Evolutionary conservation across 805 yeast genomes (phyloP).

Genomic region (Starmerella bombi): DNA sequence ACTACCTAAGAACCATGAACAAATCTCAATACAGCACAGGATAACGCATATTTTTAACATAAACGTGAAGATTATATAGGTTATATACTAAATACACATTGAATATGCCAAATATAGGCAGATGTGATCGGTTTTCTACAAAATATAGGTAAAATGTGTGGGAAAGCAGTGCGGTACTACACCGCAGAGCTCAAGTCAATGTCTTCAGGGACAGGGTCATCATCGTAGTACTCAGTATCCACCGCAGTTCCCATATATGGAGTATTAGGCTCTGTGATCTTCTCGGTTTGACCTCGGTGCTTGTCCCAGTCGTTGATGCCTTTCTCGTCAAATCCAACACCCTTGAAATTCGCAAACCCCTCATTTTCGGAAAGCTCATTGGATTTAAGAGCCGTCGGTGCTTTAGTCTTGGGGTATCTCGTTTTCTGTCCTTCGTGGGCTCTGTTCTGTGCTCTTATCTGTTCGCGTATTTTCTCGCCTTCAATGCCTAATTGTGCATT

Average conservation of each 20-base stretch:
- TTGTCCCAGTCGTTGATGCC: constrained; percentile 19
- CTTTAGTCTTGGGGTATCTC: constrained; percentile 22
- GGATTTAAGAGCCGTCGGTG: constrained; percentile 18
- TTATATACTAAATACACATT: background rate
- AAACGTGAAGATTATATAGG: no score
- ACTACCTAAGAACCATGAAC: no score
- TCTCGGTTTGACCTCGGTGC: constrained; percentile 22
- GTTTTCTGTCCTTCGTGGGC: constrained; percentile 4
- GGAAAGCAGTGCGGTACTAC: no score
- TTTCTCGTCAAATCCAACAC: constrained; percentile 19
- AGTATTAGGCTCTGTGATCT: constrained; percentile 23
- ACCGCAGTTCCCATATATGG: constrained; percentile 23
- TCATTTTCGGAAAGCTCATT: constrained; percentile 13
- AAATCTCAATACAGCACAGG: no score
- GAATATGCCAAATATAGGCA: no score
- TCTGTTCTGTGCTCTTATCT: constrained; percentile 3
- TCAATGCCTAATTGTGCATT: constrained; percentile 38
- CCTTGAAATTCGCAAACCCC: constrained; percentile 11
- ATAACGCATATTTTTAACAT: no score
- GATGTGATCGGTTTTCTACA: no score
- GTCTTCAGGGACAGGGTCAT: constrained; percentile 22
- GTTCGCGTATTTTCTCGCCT: constrained; percentile 18
- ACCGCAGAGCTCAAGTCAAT: constrained; percentile 8
- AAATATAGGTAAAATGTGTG: no score
- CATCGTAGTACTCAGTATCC: constrained; percentile 24